A percentile compares a stretch with the other conserved stretches of the same genome.
Conservation (phyloP, 2,329 filamentous ascomycete species). For the Colletotrichum tropicicola region DNA sequence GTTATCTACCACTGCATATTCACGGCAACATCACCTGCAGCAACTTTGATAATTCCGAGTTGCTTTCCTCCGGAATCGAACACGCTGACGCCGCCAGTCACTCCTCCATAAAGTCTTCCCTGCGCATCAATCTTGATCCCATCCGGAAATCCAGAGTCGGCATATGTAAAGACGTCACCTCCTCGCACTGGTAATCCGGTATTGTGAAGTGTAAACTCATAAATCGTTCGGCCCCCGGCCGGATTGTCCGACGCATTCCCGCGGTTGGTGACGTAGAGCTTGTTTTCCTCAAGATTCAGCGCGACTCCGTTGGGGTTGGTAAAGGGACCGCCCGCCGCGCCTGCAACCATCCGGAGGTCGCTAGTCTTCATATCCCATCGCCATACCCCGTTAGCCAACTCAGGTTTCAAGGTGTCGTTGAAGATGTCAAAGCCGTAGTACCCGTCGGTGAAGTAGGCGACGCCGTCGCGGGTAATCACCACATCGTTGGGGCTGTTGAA, state of each 20-base stretch:
- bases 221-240: slow-evolving; percentile 30
- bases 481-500: slow-evolving; percentile 34
- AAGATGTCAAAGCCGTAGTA: slow-evolving; percentile 32
- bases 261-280: slow-evolving; percentile 31
- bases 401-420: slow-evolving; percentile 31
- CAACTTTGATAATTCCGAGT: slow-evolving; percentile 28
- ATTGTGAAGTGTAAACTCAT: slow-evolving; percentile 11
- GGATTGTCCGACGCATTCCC: slow-evolving; percentile 30
- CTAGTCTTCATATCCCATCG: slow-evolving; percentile 27
- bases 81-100: slow-evolving; percentile 18
- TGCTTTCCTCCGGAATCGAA: slow-evolving; percentile 13
- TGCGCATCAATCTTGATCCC: slow-evolving; percentile 28
- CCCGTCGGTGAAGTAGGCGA: slow-evolving; percentile 32
- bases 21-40: slow-evolving; percentile 25
- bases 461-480: slow-evolving; percentile 22
- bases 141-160: slow-evolving; percentile 32
- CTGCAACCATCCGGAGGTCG: slow-evolving; percentile 26
- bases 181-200: background rate
- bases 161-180: slow-evolving; percentile 27
- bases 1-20: slow-evolving; percentile 31
- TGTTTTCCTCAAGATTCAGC: slow-evolving; percentile 26
- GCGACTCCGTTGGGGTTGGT: slow-evolving; percentile 33
- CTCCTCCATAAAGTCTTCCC: slow-evolving; percentile 27
- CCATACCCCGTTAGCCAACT: slow-evolving; percentile 32
- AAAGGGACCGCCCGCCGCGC: slow-evolving; percentile 29